Conservation (phyloP, 106 monocot species). For the Iris macrosiphon region DNA sequence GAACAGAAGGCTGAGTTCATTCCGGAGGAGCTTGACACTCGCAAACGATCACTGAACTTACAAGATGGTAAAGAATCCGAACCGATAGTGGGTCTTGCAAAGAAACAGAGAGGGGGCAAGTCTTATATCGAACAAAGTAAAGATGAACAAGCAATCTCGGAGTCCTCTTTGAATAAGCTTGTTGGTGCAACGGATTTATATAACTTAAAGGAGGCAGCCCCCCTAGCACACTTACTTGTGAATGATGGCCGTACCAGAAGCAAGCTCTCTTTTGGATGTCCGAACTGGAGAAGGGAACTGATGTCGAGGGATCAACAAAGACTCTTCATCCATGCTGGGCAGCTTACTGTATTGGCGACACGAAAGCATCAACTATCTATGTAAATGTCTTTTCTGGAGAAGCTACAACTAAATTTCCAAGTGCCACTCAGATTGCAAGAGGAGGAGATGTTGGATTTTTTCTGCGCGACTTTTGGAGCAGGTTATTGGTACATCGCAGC, state of each 20-base stretch:
- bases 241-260: constrained; percentile 70
- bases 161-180: constrained; percentile 74
- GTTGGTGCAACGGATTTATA: constrained; percentile 66
- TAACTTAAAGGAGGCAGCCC: constrained; percentile 73
- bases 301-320: constrained; percentile 47
- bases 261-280: constrained; percentile 92
- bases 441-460: too few relatives aligned
- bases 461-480: too few relatives aligned
- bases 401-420: constrained; percentile 70
- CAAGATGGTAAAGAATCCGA: constrained; percentile 24
- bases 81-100: constrained; percentile 37
- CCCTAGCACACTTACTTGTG: constrained; percentile 43
- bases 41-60: constrained; percentile 51
- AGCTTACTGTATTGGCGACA: constrained; percentile 70
- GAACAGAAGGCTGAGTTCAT: constrained; percentile 70
- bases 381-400: constrained; percentile 86
- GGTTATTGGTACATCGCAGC: too few relatives aligned
- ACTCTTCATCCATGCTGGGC: constrained; percentile 89
- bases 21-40: constrained; percentile 53
- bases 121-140: constrained; percentile 46
- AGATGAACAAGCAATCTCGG: constrained; percentile 78
- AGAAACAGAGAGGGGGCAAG: constrained; percentile 27
- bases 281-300: constrained; percentile 68
- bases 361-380: constrained; percentile 70
- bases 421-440: constrained; percentile 59